Evolutionary conservation across 805 yeast species (phyloP).

Genomic region (Teunomyces barrocoloradensis): DNA sequence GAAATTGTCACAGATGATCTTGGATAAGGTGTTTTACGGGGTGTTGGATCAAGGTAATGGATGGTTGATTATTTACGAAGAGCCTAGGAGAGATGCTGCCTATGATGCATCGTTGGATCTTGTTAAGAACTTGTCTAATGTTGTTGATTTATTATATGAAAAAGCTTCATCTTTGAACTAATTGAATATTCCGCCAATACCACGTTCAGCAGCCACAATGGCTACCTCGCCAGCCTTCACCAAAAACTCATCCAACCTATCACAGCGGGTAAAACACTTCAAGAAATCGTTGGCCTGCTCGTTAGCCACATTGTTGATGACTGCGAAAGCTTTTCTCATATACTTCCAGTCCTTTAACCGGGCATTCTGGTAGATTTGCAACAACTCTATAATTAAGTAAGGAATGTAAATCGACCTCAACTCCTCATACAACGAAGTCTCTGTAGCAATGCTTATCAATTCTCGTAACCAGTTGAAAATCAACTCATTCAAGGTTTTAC

Average conservation of each 20-base stretch:
- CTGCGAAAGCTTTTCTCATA: constrained; percentile 53
- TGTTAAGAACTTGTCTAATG: constrained; percentile 80
- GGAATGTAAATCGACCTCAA: constrained; percentile 74
- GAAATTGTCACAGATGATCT: constrained; percentile 91
- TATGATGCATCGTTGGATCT: constrained; percentile 86
- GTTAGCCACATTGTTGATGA: constrained; percentile 65
- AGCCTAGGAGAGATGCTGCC: constrained; percentile 83
- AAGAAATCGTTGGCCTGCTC: constrained; percentile 59
- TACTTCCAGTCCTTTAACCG: constrained; percentile 42
- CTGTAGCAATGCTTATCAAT: constrained; percentile 23
- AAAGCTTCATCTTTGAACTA: constrained; percentile 84
- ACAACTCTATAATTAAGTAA: constrained; percentile 61
- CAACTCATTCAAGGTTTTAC: constrained; percentile 25
- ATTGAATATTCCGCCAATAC: constrained; percentile 37
- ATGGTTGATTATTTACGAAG: constrained; percentile 88
- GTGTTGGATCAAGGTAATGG: constrained; percentile 98
- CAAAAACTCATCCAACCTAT: constrained; percentile 54
- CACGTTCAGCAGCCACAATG: constrained; percentile 46
- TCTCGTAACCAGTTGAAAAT: constrained; percentile 39
- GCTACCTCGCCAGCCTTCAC: constrained; percentile 55
- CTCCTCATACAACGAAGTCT: constrained; percentile 44
- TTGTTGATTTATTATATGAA: constrained; percentile 88
- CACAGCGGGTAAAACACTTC: constrained; percentile 56
- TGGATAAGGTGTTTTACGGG: constrained; percentile 93
- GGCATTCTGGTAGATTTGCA: constrained; percentile 46